A percentile compares a stretch with the other conserved stretches of the same genome.
These are phyloP conservation scores for Wallacemonas sp. DNA, from an alignment of 208 protist genomes.

Conservation along the genomic window DNA sequence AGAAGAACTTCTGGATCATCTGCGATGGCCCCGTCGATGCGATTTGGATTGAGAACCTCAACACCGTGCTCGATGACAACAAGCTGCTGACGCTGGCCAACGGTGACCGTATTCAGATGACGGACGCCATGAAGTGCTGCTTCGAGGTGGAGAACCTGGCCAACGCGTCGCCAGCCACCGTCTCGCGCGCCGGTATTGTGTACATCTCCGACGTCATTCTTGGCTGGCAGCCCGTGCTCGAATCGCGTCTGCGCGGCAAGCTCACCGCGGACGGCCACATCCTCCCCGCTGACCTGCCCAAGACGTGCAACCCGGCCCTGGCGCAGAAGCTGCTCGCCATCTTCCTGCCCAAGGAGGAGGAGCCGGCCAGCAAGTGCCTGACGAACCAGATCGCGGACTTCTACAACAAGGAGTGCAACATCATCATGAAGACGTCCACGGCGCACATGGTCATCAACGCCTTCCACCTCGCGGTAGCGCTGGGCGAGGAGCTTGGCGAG, in stretches of 20 bases:
- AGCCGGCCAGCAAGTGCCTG: conserved; percentile 39
- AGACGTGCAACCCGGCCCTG: conserved; percentile 72
- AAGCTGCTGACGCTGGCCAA: conserved; percentile 98
- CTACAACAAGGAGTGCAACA: conserved; percentile 87
- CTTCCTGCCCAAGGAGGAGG: conserved; percentile 71
- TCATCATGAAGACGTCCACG: conserved; percentile 86
- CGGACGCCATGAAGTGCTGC: conserved; percentile 95
- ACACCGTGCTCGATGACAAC: conserved; percentile 99
- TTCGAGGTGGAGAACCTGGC: conserved; percentile 98
- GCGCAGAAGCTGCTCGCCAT: conserved; percentile 79
- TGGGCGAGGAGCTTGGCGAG: conserved; percentile 87
- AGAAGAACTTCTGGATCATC: conserved; percentile 94
- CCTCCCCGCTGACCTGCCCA: conserved; percentile 76
- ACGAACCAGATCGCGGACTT: conserved; percentile 80
- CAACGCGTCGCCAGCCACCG: conserved; percentile 99
- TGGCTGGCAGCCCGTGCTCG: conserved; percentile 92
- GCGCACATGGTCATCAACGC: conserved; percentile 91
- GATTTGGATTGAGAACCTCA: conserved; percentile 99
- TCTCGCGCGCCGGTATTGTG: conserved; percentile 98
- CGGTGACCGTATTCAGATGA: conserved; percentile 97
- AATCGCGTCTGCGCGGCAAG: conserved; percentile 77
- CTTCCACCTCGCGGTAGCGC: conserved; percentile 89
- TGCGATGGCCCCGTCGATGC: conserved; percentile 98
- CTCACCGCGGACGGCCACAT: conserved; percentile 72
- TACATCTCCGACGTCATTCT: conserved; percentile 96